These are phyloP conservation scores for Cladobotryum protrusum DNA, from an alignment of 2,329 filamentous ascomycete species.

Conservation along the genomic window DNA sequence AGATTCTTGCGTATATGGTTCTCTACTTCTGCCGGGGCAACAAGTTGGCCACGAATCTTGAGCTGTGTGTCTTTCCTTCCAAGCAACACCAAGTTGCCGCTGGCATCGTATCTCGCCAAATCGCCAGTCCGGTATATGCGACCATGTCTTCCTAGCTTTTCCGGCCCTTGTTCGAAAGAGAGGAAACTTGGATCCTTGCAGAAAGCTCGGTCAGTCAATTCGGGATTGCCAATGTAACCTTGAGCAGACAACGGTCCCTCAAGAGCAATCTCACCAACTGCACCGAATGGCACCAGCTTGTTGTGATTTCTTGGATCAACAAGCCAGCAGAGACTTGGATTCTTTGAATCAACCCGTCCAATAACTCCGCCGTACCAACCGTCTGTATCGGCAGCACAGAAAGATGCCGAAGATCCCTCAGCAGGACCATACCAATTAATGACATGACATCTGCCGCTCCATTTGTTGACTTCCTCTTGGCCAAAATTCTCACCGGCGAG, in stretches of 20 bases:
- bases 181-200: not conserved
- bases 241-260: slow-evolving; percentile 3
- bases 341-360: not conserved
- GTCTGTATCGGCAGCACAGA: not conserved
- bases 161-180: not conserved
- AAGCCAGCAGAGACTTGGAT: slow-evolving; percentile 1
- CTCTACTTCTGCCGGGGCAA: slow-evolving; percentile 5
- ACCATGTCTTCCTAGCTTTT: not conserved
- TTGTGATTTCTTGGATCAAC: not conserved
- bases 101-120: slow-evolving; percentile 6
- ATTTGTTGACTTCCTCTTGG: slow-evolving; percentile 1
- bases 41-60: slow-evolving; percentile 6
- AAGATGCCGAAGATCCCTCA: slow-evolving; percentile 1
- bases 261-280: slow-evolving; percentile 4
- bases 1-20: not conserved
- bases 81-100: slow-evolving; percentile 2
- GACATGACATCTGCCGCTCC: slow-evolving; percentile 1
- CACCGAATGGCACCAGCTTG: slow-evolving; percentile 5
- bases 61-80: slow-evolving; percentile 6
- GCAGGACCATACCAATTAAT: slow-evolving; percentile 9
- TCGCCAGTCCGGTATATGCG: slow-evolving; percentile 8
- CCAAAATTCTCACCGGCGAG: slow-evolving; percentile 5
- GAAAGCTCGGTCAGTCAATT: not conserved
- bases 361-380: slow-evolving; percentile 3
- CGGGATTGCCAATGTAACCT: slow-evolving; percentile 4